Evolutionary conservation across 768 basidiomycete species (phyloP).

Genomic region (Brasilioporus rufonigricans): DNA sequence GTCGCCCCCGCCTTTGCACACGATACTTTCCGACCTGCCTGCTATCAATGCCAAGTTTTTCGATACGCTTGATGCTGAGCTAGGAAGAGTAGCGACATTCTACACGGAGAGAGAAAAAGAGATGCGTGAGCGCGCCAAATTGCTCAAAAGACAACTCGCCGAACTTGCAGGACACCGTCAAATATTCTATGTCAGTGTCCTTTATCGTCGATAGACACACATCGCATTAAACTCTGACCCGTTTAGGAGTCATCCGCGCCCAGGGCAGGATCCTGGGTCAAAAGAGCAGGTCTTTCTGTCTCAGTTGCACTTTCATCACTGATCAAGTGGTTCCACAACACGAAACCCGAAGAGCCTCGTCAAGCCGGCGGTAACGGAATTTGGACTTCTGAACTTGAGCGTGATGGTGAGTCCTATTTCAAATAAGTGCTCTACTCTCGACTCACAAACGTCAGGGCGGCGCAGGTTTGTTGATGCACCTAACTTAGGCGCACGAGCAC

Average conservation of each 20-base stretch:
- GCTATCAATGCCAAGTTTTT: conserved; percentile 72
- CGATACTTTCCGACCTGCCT: conserved; percentile 54
- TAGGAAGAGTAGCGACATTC: conserved; percentile 85
- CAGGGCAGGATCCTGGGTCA: conserved; percentile 11
- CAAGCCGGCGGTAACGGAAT: not conserved
- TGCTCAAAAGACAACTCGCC: conserved; percentile 65
- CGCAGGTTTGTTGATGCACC: not conserved
- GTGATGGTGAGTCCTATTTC: conserved; percentile 2
- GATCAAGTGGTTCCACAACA: not conserved
- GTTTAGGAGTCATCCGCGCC: conserved; percentile 14
- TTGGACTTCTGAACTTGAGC: conserved; percentile 1
- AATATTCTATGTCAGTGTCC: conserved; percentile 50
- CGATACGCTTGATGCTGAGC: conserved; percentile 67
- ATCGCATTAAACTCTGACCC: not conserved
- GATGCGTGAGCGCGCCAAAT: conserved; percentile 46
- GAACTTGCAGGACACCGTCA: conserved; percentile 72
- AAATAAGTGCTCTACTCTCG: not conserved
- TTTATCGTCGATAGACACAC: not conserved
- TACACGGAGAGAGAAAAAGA: conserved; percentile 69
- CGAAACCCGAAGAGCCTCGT: not conserved
- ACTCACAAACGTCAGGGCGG: not conserved
- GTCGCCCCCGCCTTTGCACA: conserved; percentile 37
- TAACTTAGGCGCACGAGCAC: not conserved
- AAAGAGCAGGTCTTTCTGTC: conserved; percentile 8
- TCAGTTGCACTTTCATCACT: conserved; percentile 3